Percentiles rank a stretch among this genome's conserved stretches.
These are phyloP conservation scores for Hypoxylon lienhwacheense DNA, from an alignment of 495 filamentous ascomycete genomes.

Conservation along the genomic window DNA sequence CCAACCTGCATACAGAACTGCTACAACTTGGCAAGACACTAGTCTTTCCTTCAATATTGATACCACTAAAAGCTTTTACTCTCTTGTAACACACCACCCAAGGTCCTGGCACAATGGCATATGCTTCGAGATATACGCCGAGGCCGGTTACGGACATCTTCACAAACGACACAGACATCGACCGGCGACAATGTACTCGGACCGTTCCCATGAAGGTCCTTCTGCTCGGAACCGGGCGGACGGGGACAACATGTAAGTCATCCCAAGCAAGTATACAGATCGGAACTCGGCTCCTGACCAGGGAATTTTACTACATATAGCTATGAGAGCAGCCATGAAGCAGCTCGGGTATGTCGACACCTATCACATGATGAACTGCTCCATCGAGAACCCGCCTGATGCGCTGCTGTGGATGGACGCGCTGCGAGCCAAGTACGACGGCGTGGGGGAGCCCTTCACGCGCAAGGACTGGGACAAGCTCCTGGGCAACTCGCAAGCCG, in stretches of 20 bases:
- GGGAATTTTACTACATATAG: constrained; percentile 39
- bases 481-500: constrained; percentile 62
- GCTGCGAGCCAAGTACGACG: constrained; percentile 65
- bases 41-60: background rate
- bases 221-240: constrained; percentile 62
- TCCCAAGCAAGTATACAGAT: background rate
- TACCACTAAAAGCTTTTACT: background rate
- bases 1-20: no score
- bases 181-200: constrained; percentile 63
- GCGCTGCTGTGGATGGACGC: constrained; percentile 68
- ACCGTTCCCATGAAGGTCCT: constrained; percentile 70
- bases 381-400: constrained; percentile 67
- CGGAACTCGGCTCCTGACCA: background rate
- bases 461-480: constrained; percentile 69
- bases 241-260: constrained; percentile 66
- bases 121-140: constrained; percentile 38
- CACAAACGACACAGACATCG: constrained; percentile 62
- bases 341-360: constrained; percentile 63
- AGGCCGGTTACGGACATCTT: constrained; percentile 46
- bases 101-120: constrained; percentile 23
- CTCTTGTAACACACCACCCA: background rate
- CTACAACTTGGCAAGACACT: no score
- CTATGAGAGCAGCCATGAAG: constrained; percentile 62
- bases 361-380: constrained; percentile 72
- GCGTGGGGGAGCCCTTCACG: constrained; percentile 58